Percentiles rank a stretch among this genome's conserved stretches.
These are phyloP conservation scores for Jasminum sambac DNA, from an alignment of 257 asterid genomes.

Conservation along the genomic window DNA sequence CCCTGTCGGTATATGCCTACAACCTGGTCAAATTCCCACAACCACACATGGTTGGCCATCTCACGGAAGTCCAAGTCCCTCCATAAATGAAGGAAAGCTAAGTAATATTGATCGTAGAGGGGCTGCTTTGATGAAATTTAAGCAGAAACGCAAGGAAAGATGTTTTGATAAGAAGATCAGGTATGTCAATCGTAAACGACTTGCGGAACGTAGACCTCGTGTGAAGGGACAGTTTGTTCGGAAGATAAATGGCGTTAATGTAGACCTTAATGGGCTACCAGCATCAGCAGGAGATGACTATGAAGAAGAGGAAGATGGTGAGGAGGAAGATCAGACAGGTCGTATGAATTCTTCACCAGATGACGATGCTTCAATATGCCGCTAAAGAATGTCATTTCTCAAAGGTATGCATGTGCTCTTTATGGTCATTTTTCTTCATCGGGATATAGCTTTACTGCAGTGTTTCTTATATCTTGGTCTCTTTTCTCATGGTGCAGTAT, in stretches of 20 bases:
- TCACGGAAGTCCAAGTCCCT: conserved; percentile 41
- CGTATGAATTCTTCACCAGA: background rate
- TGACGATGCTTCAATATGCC: background rate
- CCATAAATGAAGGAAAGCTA: conserved; percentile 41
- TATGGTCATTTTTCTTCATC: background rate
- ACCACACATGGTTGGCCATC: conserved; percentile 63
- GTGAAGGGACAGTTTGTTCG: conserved; percentile 92
- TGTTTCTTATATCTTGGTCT: background rate
- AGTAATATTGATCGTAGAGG: conserved; percentile 70
- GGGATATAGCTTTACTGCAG: background rate
- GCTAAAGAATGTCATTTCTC: background rate
- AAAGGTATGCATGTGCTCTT: background rate
- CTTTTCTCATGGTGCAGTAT: background rate
- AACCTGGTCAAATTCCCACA: conserved; percentile 67
- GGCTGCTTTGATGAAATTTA: conserved; percentile 90
- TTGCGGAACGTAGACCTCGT: conserved; percentile 97
- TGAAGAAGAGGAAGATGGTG: conserved; percentile 15
- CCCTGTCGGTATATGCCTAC: conserved; percentile 67
- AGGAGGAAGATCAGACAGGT: background rate
- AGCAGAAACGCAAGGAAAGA: conserved; percentile 88
- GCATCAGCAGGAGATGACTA: conserved; percentile 66
- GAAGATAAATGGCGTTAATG: conserved; percentile 66
- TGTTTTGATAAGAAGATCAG: conserved; percentile 94
- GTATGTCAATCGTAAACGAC: conserved; percentile 80
- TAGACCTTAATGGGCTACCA: conserved; percentile 88